Conservation (phyloP, 2,329 filamentous ascomycete genomes). For the Colletotrichum orchidophilum region DNA sequence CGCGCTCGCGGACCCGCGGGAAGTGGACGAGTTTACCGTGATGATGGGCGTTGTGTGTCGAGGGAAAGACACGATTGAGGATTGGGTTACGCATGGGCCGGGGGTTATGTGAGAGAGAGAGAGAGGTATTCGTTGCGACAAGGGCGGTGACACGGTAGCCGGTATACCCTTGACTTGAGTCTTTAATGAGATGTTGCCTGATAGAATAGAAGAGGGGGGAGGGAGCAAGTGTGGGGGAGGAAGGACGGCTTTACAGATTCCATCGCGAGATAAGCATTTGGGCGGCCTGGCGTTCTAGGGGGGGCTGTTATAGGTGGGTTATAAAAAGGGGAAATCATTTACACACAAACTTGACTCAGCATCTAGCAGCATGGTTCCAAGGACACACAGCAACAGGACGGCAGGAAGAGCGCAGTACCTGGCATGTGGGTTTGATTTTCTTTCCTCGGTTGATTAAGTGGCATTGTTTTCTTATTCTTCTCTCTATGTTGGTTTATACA, state of each 20-base stretch:
- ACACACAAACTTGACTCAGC: background rate
- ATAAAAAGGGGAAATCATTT: background rate
- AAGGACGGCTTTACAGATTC: background rate
- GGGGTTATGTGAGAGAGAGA: slow-evolving; percentile 8
- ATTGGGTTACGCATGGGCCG: slow-evolving; percentile 31
- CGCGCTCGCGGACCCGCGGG: slow-evolving; percentile 29
- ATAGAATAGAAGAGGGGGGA: background rate
- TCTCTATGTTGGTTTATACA: background rate
- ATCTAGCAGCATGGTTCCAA: background rate
- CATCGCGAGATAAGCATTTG: background rate
- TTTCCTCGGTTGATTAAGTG: too few relatives aligned
- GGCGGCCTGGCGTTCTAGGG: background rate
- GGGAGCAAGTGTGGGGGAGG: background rate
- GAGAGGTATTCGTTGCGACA: background rate
- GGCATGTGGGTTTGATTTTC: too few relatives aligned
- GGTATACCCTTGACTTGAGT: too few relatives aligned
- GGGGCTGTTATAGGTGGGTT: background rate
- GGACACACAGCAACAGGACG: background rate
- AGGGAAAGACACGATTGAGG: slow-evolving; percentile 32
- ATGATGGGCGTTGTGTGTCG: slow-evolving; percentile 30
- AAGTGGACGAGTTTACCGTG: slow-evolving; percentile 34
- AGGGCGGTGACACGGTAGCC: background rate
- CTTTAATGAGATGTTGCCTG: background rate
- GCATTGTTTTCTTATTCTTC: background rate
- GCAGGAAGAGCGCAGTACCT: background rate